Evolutionary conservation across 164 flowering plant species (phyloP).

Genomic region (Chimonanthus salicifolius): DNA sequence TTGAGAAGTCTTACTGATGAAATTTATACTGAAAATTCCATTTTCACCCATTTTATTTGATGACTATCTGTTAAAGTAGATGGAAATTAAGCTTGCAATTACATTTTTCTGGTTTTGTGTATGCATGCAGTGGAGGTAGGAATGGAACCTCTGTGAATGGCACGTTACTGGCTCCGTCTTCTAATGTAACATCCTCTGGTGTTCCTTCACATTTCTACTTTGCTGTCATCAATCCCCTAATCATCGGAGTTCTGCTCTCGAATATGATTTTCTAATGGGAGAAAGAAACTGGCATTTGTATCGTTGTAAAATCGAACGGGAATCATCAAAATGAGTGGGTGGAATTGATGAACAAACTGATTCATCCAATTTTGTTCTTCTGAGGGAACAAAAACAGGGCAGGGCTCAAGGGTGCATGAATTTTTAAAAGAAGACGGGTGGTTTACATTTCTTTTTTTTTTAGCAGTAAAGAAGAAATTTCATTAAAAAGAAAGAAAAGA

Average conservation of each 20-base stretch:
- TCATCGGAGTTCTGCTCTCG: constrained; percentile 26
- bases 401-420: not conserved
- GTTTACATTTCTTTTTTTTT: not conserved
- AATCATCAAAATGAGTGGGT: not conserved
- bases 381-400: constrained; percentile 2
- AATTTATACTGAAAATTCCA: not conserved
- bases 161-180: constrained; percentile 59
- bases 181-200: constrained; percentile 47
- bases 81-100: no score
- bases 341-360: not conserved
- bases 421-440: not conserved
- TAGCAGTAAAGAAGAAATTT: no score
- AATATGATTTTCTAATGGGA: constrained; percentile 31
- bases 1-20: not conserved
- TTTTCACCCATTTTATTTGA: no score
- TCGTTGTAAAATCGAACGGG: not conserved
- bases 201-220: constrained; percentile 16
- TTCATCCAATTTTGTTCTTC: constrained; percentile 4
- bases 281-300: not conserved
- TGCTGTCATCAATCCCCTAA: constrained; percentile 18
- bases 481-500: no score
- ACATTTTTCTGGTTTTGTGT: not conserved
- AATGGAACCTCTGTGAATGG: constrained; percentile 49
- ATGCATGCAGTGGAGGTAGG: constrained; percentile 41
- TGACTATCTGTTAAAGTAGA: not conserved